These are phyloP conservation scores for Nakaseomyces bracarensis DNA, from an alignment of 1,139 yeast species.

Conservation along the genomic window DNA sequence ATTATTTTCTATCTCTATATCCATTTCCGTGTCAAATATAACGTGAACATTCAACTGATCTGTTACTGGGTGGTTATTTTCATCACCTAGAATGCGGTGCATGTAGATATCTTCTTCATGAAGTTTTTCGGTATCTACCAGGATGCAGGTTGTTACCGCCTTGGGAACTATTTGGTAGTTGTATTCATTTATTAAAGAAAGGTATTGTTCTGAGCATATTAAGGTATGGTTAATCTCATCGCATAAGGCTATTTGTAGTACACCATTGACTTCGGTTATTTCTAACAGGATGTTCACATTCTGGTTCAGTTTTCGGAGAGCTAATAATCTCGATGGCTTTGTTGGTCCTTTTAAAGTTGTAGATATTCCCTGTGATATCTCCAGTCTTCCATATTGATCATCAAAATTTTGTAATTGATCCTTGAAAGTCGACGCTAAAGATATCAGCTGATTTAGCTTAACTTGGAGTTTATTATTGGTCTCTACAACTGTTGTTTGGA, in stretches of 20 bases:
- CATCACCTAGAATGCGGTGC: neutral
- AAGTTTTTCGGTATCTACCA: neutral
- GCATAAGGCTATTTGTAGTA: neutral
- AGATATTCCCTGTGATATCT: neutral
- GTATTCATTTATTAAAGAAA: neutral
- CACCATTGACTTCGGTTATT: neutral
- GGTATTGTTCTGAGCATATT: neutral
- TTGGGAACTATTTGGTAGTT: neutral
- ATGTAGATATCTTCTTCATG: constrained; percentile 2
- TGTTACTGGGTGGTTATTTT: too few relatives aligned
- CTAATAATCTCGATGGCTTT: neutral
- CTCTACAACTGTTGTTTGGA: neutral
- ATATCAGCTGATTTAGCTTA: neutral
- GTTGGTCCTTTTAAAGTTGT: neutral
- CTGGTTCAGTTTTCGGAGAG: neutral
- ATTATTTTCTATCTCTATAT: neutral
- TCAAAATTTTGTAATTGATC: neutral
- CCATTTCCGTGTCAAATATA: constrained; percentile 2
- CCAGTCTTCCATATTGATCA: neutral
- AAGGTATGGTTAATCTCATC: neutral
- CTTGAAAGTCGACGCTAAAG: neutral
- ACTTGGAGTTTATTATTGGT: neutral
- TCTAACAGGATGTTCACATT: neutral
- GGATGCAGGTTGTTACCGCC: neutral
- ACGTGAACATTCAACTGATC: too few relatives aligned